These are phyloP conservation scores for Mycena pura DNA, from an alignment of 768 basidiomycete species.

Conservation along the genomic window DNA sequence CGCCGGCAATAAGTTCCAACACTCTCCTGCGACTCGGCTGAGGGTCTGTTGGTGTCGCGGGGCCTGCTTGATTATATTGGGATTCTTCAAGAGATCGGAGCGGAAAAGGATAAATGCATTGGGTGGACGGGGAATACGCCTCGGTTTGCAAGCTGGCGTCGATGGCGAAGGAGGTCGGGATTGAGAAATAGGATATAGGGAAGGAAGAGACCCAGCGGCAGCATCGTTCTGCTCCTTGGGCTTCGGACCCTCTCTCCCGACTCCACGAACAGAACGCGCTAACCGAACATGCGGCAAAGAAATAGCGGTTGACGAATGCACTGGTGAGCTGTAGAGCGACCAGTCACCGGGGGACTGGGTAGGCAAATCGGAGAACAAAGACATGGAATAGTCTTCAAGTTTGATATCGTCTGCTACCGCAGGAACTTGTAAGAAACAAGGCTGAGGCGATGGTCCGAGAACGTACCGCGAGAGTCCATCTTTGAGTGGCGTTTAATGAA, in stretches of 20 bases:
- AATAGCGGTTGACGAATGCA: conserved; percentile 1
- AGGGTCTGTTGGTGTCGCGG: conserved; percentile 79
- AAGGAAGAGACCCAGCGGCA: not conserved
- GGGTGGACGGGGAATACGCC: conserved; percentile 73
- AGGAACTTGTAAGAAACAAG: not conserved
- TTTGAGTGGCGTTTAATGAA: conserved; percentile 16
- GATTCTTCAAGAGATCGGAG: conserved; percentile 62
- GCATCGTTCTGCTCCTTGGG: not conserved
- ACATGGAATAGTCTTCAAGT: not conserved
- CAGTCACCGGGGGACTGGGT: conserved; percentile 7
- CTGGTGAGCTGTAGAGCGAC: not conserved
- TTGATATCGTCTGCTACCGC: conserved; percentile 6
- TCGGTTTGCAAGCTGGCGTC: conserved; percentile 3
- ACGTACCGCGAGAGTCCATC: conserved; percentile 21
- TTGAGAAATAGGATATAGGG: conserved; percentile 12
- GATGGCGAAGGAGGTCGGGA: conserved; percentile 1
- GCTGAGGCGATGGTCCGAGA: not conserved
- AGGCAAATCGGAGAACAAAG: not conserved
- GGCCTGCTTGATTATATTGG: conserved; percentile 51
- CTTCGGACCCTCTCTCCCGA: conserved; percentile 21
- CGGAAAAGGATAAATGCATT: conserved; percentile 89
- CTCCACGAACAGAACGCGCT: conserved; percentile 23
- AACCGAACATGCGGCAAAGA: conserved; percentile 5
- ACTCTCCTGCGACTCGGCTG: conserved; percentile 69
- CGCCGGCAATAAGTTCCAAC: conserved; percentile 65